These are phyloP conservation scores for Boletus tomentosulus DNA, from an alignment of 768 basidiomycete species.

Conservation along the genomic window DNA sequence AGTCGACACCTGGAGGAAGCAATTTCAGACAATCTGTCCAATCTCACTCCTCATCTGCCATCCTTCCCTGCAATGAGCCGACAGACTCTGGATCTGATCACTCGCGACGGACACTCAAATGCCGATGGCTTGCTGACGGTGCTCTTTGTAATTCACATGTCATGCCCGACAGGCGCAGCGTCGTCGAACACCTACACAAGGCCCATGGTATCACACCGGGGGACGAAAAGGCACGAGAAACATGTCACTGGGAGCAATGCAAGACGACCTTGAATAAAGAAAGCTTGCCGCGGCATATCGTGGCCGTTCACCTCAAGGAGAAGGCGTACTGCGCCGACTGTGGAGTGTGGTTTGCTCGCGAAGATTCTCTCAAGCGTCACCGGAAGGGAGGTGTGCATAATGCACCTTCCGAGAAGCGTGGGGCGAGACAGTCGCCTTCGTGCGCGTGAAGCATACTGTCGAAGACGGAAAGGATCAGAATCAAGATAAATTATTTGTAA, in stretches of 20 bases:
- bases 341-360: conserved; percentile 22
- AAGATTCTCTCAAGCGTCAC: conserved; percentile 29
- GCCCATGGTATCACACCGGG: conserved; percentile 12
- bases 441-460: background rate
- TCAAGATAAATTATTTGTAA: no score
- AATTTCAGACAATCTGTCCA: background rate
- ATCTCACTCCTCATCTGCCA: background rate
- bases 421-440: background rate
- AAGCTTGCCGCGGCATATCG: conserved; percentile 26
- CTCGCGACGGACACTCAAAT: background rate
- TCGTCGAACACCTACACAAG: conserved; percentile 16
- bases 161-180: conserved; percentile 9
- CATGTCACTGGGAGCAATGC: conserved; percentile 22
- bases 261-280: conserved; percentile 23
- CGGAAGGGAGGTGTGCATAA: conserved; percentile 15
- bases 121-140: conserved; percentile 12
- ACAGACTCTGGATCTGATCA: background rate
- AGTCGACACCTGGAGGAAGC: background rate
- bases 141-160: background rate
- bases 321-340: conserved; percentile 13
- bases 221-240: conserved; percentile 12
- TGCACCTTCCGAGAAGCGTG: background rate
- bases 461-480: background rate
- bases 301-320: conserved; percentile 23
- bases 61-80: background rate